These are phyloP conservation scores for Vitis hybrid DNA, from an alignment of 177 flowering plant genomes.

Conservation along the genomic window DNA sequence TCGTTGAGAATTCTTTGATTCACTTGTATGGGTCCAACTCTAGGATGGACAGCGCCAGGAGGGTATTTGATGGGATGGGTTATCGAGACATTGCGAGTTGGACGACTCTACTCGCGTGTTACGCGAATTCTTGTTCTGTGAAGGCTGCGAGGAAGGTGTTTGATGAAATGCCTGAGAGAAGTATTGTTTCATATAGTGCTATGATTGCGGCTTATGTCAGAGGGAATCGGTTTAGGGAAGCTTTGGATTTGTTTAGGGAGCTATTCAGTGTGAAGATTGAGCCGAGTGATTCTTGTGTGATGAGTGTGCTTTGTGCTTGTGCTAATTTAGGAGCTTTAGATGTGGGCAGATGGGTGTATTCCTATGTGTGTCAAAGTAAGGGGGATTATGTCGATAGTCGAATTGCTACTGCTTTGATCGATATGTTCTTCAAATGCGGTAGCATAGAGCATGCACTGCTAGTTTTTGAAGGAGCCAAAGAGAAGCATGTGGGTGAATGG, in stretches of 20 bases:
- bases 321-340: constrained; percentile 31
- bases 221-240: constrained; percentile 23
- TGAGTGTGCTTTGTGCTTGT: constrained; percentile 31
- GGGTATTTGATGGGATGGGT: constrained; percentile 24
- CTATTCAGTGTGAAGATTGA: constrained; percentile 17
- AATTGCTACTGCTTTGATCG: constrained; percentile 31
- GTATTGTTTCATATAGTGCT: constrained; percentile 34
- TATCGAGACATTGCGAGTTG: constrained; percentile 29
- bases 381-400: constrained; percentile 18
- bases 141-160: neutral
- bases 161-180: constrained; percentile 9
- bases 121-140: constrained; percentile 13
- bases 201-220: constrained; percentile 34
- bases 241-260: constrained; percentile 29
- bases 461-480: constrained; percentile 22
- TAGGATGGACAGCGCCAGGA: constrained; percentile 9
- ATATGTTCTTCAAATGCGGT: constrained; percentile 45
- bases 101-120: constrained; percentile 30
- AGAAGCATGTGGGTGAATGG: constrained; percentile 32
- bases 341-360: constrained; percentile 37
- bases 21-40: constrained; percentile 25
- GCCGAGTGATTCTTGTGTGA: constrained; percentile 29
- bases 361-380: constrained; percentile 15
- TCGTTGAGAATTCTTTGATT: constrained; percentile 27
- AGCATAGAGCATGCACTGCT: constrained; percentile 20